Evolutionary conservation across 2,329 filamentous ascomycete species (phyloP).

Genomic region (Fusarium praegraminearum): DNA sequence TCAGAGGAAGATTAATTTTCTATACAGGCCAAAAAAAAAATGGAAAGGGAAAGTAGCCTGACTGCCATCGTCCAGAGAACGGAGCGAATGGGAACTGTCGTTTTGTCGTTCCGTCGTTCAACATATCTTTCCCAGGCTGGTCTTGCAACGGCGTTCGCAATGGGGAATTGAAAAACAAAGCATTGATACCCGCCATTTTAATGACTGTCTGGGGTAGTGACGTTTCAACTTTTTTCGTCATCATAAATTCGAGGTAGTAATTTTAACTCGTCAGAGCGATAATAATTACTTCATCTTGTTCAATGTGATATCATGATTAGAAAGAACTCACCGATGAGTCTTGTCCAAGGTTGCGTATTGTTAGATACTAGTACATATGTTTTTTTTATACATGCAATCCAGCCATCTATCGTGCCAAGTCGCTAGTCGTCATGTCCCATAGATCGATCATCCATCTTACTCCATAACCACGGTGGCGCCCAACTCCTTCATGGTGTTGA

Average conservation of each 20-base stretch:
- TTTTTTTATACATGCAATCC: slow-evolving; percentile 56
- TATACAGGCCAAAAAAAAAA: slow-evolving; percentile 51
- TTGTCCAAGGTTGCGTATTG: slow-evolving; percentile 44
- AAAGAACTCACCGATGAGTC: slow-evolving; percentile 34
- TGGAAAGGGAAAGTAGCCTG: slow-evolving; percentile 52
- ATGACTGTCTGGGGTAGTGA: slow-evolving; percentile 21
- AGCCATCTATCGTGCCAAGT: slow-evolving; percentile 51
- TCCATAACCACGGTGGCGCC: slow-evolving; percentile 93
- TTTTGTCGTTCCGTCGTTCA: slow-evolving; percentile 39
- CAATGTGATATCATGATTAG: slow-evolving; percentile 31
- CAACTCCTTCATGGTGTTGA: slow-evolving; percentile 91
- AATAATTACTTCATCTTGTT: slow-evolving; percentile 16
- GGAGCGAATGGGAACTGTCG: slow-evolving; percentile 46
- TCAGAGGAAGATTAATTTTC: slow-evolving; percentile 75
- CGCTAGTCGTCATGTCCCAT: slow-evolving; percentile 37
- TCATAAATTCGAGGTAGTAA: slow-evolving; percentile 8
- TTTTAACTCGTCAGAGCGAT: neutral
- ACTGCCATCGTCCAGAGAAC: slow-evolving; percentile 54
- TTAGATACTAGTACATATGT: slow-evolving; percentile 55
- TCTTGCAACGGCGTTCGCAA: slow-evolving; percentile 49
- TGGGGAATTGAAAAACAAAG: slow-evolving; percentile 35
- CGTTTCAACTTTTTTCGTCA: slow-evolving; percentile 10
- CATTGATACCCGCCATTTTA: slow-evolving; percentile 49
- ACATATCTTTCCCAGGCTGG: slow-evolving; percentile 10
- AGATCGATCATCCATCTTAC: slow-evolving; percentile 61